Conservation (phyloP, 2,329 filamentous ascomycete species). For the Beauveria rudraprayagi region DNA sequence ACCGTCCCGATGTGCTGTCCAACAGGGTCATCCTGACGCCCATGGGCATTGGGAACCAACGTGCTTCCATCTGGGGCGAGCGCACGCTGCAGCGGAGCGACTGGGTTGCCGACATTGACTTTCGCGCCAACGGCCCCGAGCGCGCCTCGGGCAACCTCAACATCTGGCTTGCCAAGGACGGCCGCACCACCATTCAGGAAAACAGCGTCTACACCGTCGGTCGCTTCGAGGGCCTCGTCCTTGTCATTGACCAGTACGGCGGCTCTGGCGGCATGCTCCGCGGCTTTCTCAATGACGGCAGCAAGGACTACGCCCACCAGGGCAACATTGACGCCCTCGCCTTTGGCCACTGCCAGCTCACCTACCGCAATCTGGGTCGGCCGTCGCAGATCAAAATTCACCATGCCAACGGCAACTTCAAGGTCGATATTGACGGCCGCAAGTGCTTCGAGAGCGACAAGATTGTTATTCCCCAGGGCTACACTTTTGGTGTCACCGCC, state of each 20-base stretch:
- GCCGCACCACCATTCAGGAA: constrained; percentile 55
- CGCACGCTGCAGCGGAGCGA: constrained; percentile 50
- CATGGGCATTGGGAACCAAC: constrained; percentile 74
- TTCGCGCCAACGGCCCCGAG: constrained; percentile 80
- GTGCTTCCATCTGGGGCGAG: constrained; percentile 76
- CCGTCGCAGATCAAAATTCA: constrained; percentile 70
- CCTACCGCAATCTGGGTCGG: constrained; percentile 84
- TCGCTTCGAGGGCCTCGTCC: constrained; percentile 80
- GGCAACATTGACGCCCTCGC: constrained; percentile 74
- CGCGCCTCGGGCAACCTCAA: constrained; percentile 83
- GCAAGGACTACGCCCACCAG: constrained; percentile 67
- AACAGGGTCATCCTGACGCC: constrained; percentile 91
- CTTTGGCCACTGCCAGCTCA: constrained; percentile 86
- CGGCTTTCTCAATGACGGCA: constrained; percentile 90
- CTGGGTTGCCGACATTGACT: constrained; percentile 80
- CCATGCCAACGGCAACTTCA: constrained; percentile 57
- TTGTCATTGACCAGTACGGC: constrained; percentile 79
- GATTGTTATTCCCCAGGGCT: constrained; percentile 69
- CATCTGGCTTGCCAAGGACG: constrained; percentile 78
- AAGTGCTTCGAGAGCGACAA: constrained; percentile 79
- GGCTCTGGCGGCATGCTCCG: constrained; percentile 72
- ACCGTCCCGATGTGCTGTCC: constrained; percentile 60
- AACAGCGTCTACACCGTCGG: constrained; percentile 77
- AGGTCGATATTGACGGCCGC: constrained; percentile 71
- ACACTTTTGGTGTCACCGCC: constrained; percentile 80